Percentiles rank a stretch among this genome's conserved stretches.
These are phyloP conservation scores for Phycomyces nitens DNA, from an alignment of 192 early-diverging fungal species.

Conservation along the genomic window DNA sequence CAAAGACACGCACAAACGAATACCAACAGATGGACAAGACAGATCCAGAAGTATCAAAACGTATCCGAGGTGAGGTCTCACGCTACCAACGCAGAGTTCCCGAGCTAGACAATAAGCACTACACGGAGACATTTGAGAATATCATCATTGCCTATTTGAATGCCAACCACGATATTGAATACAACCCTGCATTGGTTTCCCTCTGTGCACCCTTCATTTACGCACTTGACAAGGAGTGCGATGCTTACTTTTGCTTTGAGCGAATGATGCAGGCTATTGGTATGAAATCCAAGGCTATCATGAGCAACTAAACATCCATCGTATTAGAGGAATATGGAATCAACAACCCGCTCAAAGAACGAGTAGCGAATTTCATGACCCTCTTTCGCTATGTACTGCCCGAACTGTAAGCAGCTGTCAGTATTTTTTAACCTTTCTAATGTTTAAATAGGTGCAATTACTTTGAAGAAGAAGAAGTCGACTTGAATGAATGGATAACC, in stretches of 20 bases:
- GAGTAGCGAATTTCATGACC: conserved; percentile 83
- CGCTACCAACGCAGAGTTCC: conserved; percentile 57
- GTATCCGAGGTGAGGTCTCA: conserved; percentile 73
- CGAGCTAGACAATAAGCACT: conserved; percentile 21
- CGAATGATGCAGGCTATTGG: conserved; percentile 67
- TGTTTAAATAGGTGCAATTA: conserved; percentile 57
- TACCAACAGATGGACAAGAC: conserved; percentile 73
- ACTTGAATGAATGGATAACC: conserved; percentile 81
- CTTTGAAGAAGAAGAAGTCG: conserved; percentile 94
- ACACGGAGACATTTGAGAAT: conserved; percentile 66
- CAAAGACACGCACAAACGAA: conserved; percentile 54
- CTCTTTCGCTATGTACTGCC: conserved; percentile 80
- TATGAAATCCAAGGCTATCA: conserved; percentile 32
- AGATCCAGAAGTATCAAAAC: conserved; percentile 63
- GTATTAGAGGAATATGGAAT: conserved; percentile 65
- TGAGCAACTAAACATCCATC: not conserved
- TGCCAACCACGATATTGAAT: conserved; percentile 72
- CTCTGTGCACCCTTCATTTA: conserved; percentile 83
- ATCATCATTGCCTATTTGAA: conserved; percentile 86
- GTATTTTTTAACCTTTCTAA: not conserved
- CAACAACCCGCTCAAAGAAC: conserved; percentile 62
- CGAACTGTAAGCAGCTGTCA: conserved; percentile 67
- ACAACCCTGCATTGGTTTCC: conserved; percentile 68
- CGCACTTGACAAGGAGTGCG: conserved; percentile 66
- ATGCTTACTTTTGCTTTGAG: conserved; percentile 82